These are phyloP conservation scores for Glutinoglossum americanum DNA, from an alignment of 495 filamentous ascomycete genomes.

Conservation along the genomic window DNA sequence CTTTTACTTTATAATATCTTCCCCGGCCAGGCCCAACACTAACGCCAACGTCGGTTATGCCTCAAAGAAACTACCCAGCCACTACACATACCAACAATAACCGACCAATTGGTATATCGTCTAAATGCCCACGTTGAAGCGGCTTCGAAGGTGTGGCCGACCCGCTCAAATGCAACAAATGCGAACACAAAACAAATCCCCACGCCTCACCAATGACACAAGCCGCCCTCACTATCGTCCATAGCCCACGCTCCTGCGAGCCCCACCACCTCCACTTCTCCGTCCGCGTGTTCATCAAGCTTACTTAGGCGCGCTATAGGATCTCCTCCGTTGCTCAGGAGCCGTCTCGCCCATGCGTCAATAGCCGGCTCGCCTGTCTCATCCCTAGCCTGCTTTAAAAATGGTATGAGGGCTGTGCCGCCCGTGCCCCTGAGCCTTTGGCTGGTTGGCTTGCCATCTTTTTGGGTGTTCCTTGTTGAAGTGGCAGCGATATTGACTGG, in stretches of 20 bases:
- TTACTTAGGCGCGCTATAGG: slow-evolving; percentile 32
- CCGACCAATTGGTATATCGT: too few species aligned
- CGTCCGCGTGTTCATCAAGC: slow-evolving; percentile 37
- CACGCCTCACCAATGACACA: slow-evolving; percentile 31
- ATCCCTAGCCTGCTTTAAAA: slow-evolving; percentile 84
- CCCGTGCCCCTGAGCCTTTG: slow-evolving; percentile 73
- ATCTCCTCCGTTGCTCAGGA: slow-evolving; percentile 35
- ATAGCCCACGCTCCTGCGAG: slow-evolving; percentile 71
- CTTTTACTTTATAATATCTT: too few species aligned
- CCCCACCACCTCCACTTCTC: slow-evolving; percentile 47
- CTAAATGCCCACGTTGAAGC: too few species aligned
- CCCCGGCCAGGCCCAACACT: too few species aligned
- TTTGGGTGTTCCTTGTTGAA: slow-evolving; percentile 17
- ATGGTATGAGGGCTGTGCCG: slow-evolving; percentile 79
- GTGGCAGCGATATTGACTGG: slow-evolving; percentile 26
- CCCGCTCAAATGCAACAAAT: neutral
- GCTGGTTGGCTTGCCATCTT: slow-evolving; percentile 7
- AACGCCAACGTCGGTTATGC: too few species aligned
- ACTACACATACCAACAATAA: too few species aligned
- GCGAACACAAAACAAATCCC: neutral
- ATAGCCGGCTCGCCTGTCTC: slow-evolving; percentile 89
- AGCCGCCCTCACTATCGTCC: slow-evolving; percentile 58
- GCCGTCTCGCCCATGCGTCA: slow-evolving; percentile 54
- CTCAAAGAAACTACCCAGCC: too few species aligned
- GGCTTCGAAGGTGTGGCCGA: neutral